phyloP scores from a whole-genome alignment of 257 asterid genomes.

The Marsdenia floribunda region DNA sequence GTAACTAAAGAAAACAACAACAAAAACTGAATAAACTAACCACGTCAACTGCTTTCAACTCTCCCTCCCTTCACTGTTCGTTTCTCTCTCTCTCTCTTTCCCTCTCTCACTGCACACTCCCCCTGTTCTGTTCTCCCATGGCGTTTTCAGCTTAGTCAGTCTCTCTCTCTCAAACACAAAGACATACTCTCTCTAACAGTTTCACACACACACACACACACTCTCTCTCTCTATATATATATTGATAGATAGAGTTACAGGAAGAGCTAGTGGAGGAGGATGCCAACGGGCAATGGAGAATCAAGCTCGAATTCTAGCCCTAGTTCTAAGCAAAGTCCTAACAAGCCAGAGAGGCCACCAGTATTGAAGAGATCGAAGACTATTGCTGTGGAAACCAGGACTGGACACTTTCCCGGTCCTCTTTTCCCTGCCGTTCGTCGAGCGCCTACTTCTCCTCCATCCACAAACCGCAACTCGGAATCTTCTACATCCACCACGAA shows the following conservation, averaged over 20 bases:
- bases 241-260: background rate
- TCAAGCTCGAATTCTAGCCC: constrained; percentile 22
- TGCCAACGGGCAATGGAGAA: constrained; percentile 41
- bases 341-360: constrained; percentile 53
- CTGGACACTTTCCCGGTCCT: constrained; percentile 47
- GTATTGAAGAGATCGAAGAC: constrained; percentile 58
- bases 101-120: background rate
- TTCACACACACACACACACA: background rate
- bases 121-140: background rate
- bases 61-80: background rate
- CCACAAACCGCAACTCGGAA: constrained; percentile 20
- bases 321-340: constrained; percentile 25
- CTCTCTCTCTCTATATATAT: background rate
- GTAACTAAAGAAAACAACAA: background rate
- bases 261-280: constrained; percentile 7
- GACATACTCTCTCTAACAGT: background rate
- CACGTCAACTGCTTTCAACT: background rate
- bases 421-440: constrained; percentile 65
- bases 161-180: background rate
- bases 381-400: constrained; percentile 28
- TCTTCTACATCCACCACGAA: constrained; percentile 15
- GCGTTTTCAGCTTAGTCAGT: background rate
- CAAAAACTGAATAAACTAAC: background rate
- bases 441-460: constrained; percentile 35
- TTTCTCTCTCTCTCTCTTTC: background rate